Evolutionary conservation across 2,329 filamentous ascomycete species (phyloP).

Genomic region (Penicillium sp.): DNA sequence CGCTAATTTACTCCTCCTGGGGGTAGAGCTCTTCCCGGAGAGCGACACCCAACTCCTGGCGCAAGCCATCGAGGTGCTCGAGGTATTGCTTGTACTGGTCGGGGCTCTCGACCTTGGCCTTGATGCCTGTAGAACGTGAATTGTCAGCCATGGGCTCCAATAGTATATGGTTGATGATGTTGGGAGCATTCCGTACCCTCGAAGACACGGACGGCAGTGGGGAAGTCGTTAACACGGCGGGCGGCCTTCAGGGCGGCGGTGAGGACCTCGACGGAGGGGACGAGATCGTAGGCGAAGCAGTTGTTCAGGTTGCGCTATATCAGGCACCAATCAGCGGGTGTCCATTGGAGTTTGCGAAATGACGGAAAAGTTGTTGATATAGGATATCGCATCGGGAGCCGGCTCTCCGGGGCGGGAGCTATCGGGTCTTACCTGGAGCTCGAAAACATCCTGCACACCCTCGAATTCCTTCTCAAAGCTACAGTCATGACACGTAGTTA

Average conservation of each 20-base stretch:
- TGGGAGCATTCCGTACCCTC: conserved; percentile 63
- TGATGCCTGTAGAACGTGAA: conserved; percentile 63
- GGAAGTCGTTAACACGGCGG: conserved; percentile 95
- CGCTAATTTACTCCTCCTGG: conserved; percentile 40
- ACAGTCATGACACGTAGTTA: conserved; percentile 39
- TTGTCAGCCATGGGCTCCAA: conserved; percentile 3
- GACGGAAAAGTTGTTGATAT: neutral
- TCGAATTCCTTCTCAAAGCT: conserved; percentile 99
- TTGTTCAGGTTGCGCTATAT: conserved; percentile 90
- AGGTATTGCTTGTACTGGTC: conserved; percentile 95
- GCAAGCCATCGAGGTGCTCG: conserved; percentile 81
- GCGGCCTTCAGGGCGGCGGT: conserved; percentile 88
- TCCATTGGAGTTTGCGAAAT: neutral
- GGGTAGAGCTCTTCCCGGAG: conserved; percentile 94
- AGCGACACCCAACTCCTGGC: conserved; percentile 85
- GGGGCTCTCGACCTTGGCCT: conserved; percentile 99
- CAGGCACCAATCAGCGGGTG: conserved; percentile 10
- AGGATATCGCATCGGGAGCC: conserved; percentile 12
- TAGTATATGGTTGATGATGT: neutral
- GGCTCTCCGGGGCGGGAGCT: conserved; percentile 10
- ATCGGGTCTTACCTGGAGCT: conserved; percentile 77
- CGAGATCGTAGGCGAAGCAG: conserved; percentile 99
- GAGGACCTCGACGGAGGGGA: conserved; percentile 87
- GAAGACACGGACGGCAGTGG: conserved; percentile 95
- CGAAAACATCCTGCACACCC: conserved; percentile 94